Evolutionary conservation across 2,329 filamentous ascomycete genomes (phyloP), one percentile per base, ranked within the genome.

Genomic region (Cercospora beticola): DNA sequence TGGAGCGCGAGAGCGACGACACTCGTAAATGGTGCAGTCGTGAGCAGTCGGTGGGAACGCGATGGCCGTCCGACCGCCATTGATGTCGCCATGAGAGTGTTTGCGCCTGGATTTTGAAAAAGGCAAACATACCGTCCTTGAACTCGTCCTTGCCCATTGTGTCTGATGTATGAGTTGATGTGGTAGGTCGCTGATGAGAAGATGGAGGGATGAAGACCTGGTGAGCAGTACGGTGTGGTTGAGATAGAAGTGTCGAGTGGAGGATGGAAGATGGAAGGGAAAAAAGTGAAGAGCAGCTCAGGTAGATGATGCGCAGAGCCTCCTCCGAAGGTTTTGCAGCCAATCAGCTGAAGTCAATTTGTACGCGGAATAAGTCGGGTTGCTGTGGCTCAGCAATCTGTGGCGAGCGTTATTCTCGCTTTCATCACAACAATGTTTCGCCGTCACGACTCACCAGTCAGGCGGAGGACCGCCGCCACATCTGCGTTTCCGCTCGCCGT

Each of bases 141-240:
- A 78, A 79, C 74, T 74, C 72, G 71, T 79, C 78, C 75, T 79
- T 79, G 74, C 75, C 78, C 78, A 80, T 80, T 76, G 71, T 79
- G 75, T 69, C 72, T 74, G 70, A 31, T 67, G 64, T 58, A 36
- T 5, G 21, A 46, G 62, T 64, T 52, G 16, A 46, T 58, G 43
- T 28, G 43, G 14, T 21, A 30, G 26, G 18, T 40, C 12, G 36
- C 33, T 52, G n/a, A 7, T 36, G 18, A 30, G 56, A 60, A 21
- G 64, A 23, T 60, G 62, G 36, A 49, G 43, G 54, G 40, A 49
- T 14, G 31, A 57, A 26, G 30, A 21, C 14, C 6, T 36, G 36
- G 62, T 26, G 52, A 9, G 30, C 21, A 26, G 54, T 18, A n/a
- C 23, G 62, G 7, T 16, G 58, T 49, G 30, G 33, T 46, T n/a